phyloP scores from a whole-genome alignment of 176 grass and related monocot genomes.

The Cenchrus purpureus region DNA sequence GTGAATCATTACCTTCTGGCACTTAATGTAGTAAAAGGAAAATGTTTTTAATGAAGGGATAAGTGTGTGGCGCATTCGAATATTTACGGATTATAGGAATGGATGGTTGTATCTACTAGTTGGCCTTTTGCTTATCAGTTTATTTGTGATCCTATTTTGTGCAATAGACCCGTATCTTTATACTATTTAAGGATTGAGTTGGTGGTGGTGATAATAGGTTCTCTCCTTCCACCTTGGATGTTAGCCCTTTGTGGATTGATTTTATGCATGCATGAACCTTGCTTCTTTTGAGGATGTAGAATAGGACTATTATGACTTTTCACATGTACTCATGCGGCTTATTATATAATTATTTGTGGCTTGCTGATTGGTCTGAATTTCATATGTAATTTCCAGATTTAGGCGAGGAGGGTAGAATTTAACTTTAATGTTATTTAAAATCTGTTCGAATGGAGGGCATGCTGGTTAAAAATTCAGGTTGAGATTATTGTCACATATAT shows the following conservation, averaged over 20 bases:
- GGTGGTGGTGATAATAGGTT: not conserved
- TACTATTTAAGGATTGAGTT: not conserved
- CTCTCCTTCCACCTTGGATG: not conserved
- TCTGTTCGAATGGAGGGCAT: not conserved
- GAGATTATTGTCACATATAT: not conserved
- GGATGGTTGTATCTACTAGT: not conserved
- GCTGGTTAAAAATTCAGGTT: not conserved
- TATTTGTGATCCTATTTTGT: not conserved
- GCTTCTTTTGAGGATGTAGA: not conserved
- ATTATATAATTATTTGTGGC: not conserved
- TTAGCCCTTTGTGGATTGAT: not conserved
- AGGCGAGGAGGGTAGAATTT: not conserved
- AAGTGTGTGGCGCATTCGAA: not conserved
- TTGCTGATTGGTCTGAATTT: not conserved
- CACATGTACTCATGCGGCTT: constrained; percentile 1
- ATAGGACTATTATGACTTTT: not conserved
- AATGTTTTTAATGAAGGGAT: not conserved
- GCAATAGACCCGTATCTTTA: not conserved
- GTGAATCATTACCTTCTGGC: not conserved
- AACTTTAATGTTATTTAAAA: constrained; percentile 7
- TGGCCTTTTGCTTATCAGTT: constrained; percentile 24
- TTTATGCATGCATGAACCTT: constrained; percentile 7
- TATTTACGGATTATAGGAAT: constrained; percentile 8
- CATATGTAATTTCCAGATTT: not conserved
- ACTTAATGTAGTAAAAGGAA: not conserved